Evolutionary conservation across 768 basidiomycete species (phyloP).

Genomic region (Tephrocybe sp.): DNA sequence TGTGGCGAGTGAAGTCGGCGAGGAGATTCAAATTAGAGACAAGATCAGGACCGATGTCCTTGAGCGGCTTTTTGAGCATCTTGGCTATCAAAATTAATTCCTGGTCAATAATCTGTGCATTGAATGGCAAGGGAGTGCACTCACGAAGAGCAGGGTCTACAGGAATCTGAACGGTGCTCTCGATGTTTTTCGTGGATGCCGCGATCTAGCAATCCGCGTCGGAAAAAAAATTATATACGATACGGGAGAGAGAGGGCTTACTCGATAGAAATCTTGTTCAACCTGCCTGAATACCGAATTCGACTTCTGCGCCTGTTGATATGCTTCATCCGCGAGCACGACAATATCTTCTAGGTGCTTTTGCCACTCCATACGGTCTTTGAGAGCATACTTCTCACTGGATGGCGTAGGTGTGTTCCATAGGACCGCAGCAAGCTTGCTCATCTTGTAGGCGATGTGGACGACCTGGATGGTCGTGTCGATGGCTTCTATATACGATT

Average conservation of each 20-base stretch:
- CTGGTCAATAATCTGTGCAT: too few relatives aligned
- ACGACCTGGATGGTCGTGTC: constrained; percentile 19
- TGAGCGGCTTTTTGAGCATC: constrained; percentile 31
- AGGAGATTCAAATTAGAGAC: constrained; percentile 38
- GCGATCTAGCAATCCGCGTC: constrained; percentile 37
- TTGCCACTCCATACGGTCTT: constrained; percentile 3
- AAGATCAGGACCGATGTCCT: constrained; percentile 36
- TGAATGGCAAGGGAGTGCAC: too few relatives aligned
- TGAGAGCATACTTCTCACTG: constrained; percentile 1
- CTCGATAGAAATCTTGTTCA: constrained; percentile 38
- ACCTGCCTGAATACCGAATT: constrained; percentile 28
- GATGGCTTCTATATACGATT: constrained; percentile 18
- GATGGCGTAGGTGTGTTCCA: neutral
- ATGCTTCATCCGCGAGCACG: constrained; percentile 26
- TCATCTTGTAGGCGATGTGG: constrained; percentile 16
- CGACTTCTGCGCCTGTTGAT: constrained; percentile 25
- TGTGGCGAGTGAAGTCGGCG: constrained; percentile 28
- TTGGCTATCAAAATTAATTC: too few relatives aligned
- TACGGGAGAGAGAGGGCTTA: constrained; percentile 11
- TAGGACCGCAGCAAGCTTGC: constrained; percentile 12
- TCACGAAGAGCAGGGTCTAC: constrained; percentile 35
- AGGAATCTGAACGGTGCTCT: constrained; percentile 30
- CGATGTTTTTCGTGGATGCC: constrained; percentile 36
- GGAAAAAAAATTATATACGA: neutral
- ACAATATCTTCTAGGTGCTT: constrained; percentile 18